Percentiles rank a stretch among this genome's conserved stretches.
Conservation (phyloP, 768 basidiomycete species). For the Scleroderma bovista region DNA sequence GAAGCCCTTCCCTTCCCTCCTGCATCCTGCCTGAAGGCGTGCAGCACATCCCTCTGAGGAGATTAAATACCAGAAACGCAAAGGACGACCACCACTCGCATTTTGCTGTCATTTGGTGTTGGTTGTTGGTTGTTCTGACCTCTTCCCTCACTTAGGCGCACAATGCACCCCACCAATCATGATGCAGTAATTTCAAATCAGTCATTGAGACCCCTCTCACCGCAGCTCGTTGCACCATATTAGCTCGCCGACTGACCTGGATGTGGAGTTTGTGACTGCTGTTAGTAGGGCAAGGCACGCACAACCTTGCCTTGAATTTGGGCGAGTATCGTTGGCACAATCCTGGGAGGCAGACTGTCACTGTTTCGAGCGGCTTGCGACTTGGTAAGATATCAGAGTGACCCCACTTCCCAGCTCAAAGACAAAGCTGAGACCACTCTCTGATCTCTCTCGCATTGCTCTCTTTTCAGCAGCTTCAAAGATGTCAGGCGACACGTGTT, state of each 20-base stretch:
- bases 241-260: slow-evolving; percentile 74
- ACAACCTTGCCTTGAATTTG: slow-evolving; percentile 39
- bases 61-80: too few relatives aligned
- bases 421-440: slow-evolving; percentile 24
- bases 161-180: too few relatives aligned
- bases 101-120: too few relatives aligned
- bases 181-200: too few relatives aligned
- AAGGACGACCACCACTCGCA: too few relatives aligned
- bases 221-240: slow-evolving; percentile 55
- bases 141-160: too few relatives aligned
- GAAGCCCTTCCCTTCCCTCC: too few relatives aligned
- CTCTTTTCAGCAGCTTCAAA: slow-evolving; percentile 40
- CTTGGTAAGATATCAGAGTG: slow-evolving; percentile 37
- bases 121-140: too few relatives aligned
- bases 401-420: slow-evolving; percentile 41
- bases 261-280: slow-evolving; percentile 47
- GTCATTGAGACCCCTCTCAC: too few relatives aligned
- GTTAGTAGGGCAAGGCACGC: slow-evolving; percentile 37
- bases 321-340: slow-evolving; percentile 37
- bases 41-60: too few relatives aligned
- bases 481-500: slow-evolving; percentile 26
- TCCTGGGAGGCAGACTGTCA: slow-evolving; percentile 54
- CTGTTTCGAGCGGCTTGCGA: slow-evolving; percentile 59
- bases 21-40: too few relatives aligned
- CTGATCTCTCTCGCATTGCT: slow-evolving; percentile 38